phyloP scores from a whole-genome alignment of 1,139 yeast genomes.

The Arxiozyma bovina region DNA sequence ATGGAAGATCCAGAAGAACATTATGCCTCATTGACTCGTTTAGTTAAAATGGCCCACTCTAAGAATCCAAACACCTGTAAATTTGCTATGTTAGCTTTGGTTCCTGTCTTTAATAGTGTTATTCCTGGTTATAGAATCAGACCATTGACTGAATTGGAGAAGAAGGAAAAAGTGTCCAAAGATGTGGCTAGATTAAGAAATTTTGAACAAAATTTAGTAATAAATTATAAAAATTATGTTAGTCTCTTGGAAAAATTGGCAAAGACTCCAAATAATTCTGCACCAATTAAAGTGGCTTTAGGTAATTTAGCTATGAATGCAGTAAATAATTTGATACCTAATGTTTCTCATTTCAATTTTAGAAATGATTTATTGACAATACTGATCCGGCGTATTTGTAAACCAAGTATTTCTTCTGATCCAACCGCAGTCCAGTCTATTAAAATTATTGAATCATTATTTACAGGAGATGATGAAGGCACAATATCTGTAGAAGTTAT shows the following conservation, averaged over 20 bases:
- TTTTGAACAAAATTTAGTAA: conserved; percentile 70
- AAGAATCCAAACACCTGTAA: conserved; percentile 62
- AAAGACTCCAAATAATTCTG: conserved; percentile 31
- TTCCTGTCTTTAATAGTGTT: conserved; percentile 75
- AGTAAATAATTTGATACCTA: conserved; percentile 64
- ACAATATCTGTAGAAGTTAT: conserved; percentile 69
- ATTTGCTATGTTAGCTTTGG: conserved; percentile 66
- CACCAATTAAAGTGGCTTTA: conserved; percentile 36
- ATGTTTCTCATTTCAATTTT: conserved; percentile 73
- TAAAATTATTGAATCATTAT: conserved; percentile 53
- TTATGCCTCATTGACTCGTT: conserved; percentile 53
- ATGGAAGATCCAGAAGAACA: conserved; percentile 90
- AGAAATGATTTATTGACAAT: conserved; percentile 63
- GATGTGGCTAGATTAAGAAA: conserved; percentile 69
- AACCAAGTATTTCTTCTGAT: conserved; percentile 42
- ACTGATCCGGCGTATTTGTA: conserved; percentile 56
- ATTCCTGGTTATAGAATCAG: conserved; percentile 86
- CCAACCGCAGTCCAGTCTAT: conserved; percentile 50
- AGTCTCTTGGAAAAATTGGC: conserved; percentile 40
- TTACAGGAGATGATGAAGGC: conserved; percentile 71
- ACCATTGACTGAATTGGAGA: conserved; percentile 71
- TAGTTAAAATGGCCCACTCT: conserved; percentile 64
- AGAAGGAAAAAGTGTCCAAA: conserved; percentile 69
- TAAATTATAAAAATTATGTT: conserved; percentile 62
- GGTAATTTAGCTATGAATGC: conserved; percentile 38